Evolutionary conservation across 495 filamentous ascomycete genomes (phyloP).

Genomic region (Amphirosellinia nigrospora): DNA sequence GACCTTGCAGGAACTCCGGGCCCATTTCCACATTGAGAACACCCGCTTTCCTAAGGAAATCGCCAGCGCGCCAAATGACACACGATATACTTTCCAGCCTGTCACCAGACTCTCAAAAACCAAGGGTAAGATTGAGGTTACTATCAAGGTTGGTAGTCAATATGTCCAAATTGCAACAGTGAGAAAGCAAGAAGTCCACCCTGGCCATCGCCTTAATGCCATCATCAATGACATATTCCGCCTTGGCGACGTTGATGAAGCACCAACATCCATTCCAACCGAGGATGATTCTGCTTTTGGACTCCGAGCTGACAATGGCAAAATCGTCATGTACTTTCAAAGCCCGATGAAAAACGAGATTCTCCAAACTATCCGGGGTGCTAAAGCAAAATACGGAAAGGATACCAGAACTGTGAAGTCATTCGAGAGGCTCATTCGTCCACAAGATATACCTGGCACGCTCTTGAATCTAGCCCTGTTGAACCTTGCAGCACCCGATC

Average conservation of each 20-base stretch:
- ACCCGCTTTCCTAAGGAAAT: constrained; percentile 71
- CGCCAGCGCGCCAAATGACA: constrained; percentile 67
- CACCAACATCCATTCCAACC: constrained; percentile 63
- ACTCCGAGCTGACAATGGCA: constrained; percentile 68
- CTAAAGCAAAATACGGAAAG: constrained; percentile 65
- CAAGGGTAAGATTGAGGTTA: constrained; percentile 68
- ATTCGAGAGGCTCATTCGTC: constrained; percentile 65
- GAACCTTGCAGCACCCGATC: constrained; percentile 65
- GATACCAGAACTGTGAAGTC: constrained; percentile 61
- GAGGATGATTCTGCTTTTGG: constrained; percentile 73
- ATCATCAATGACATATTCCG: constrained; percentile 73
- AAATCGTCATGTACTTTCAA: constrained; percentile 70
- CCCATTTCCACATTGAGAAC: constrained; percentile 68
- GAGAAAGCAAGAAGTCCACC: constrained; percentile 68
- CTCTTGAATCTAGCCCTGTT: constrained; percentile 68
- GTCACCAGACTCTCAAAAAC: constrained; percentile 68
- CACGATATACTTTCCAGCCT: constrained; percentile 67
- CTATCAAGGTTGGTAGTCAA: constrained; percentile 67
- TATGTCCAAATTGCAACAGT: constrained; percentile 72
- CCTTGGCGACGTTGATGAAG: constrained; percentile 67
- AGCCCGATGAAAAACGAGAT: constrained; percentile 65
- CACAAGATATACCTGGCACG: constrained; percentile 72
- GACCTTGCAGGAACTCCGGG: constrained; percentile 64
- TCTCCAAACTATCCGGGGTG: constrained; percentile 62
- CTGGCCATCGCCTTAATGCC: constrained; percentile 60